Conservation (phyloP, 2,329 filamentous ascomycete genomes). For the Neopestalotiopsis sp. region DNA sequence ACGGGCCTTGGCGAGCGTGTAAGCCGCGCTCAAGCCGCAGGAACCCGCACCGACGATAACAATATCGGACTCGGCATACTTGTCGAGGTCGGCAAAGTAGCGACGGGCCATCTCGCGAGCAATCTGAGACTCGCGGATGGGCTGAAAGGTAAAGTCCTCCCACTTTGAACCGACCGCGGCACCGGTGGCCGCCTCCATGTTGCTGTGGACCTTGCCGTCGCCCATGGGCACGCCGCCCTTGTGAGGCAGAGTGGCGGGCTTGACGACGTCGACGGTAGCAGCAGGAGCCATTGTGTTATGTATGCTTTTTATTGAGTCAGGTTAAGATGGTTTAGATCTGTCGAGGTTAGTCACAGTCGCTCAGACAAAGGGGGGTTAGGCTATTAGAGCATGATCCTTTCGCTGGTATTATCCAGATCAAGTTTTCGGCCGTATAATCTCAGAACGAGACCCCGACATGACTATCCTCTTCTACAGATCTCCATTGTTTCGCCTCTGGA, state of each 20-base stretch:
- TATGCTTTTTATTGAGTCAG: neutral
- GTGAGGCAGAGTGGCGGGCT: slow-evolving; percentile 56
- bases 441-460: slow-evolving; percentile 51
- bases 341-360: slow-evolving; percentile 42
- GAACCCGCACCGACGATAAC: slow-evolving; percentile 92
- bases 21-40: slow-evolving; percentile 85
- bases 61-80: slow-evolving; percentile 89
- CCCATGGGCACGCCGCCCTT: slow-evolving; percentile 49
- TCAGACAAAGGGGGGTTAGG: slow-evolving; percentile 39
- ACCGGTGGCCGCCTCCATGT: slow-evolving; percentile 56
- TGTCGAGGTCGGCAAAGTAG: slow-evolving; percentile 90
- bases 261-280: slow-evolving; percentile 66
- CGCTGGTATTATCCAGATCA: slow-evolving; percentile 99
- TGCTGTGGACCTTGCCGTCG: slow-evolving; percentile 35
- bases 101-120: slow-evolving; percentile 91
- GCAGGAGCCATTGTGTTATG: slow-evolving; percentile 75
- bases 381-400: slow-evolving; percentile 90
- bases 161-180: slow-evolving; percentile 74
- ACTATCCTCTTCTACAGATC: slow-evolving; percentile 3
- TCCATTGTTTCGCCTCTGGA: neutral
- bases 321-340: slow-evolving; percentile 32
- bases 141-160: slow-evolving; percentile 81
- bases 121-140: slow-evolving; percentile 91
- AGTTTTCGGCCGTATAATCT: slow-evolving; percentile 93
- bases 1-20: slow-evolving; percentile 80